Evolutionary conservation across 306 rosid genomes (phyloP), one percentile per base, ranked within the genome.

Genomic region (Delonix regia): DNA sequence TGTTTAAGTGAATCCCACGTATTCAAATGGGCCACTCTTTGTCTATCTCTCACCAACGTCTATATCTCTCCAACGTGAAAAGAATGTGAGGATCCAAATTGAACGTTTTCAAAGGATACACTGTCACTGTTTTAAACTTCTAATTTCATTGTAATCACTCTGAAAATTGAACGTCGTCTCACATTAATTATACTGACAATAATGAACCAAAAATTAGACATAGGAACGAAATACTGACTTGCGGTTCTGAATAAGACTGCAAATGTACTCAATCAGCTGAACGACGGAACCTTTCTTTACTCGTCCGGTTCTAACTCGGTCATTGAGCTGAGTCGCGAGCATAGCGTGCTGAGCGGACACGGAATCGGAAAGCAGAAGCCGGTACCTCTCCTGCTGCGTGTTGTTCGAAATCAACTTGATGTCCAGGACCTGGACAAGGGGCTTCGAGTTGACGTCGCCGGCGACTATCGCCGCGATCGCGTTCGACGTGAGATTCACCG

Each of bases 311-410:
- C 55, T 83, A 75, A 95, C 76, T 24, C 82, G 79, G 73, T 86
- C 92, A 69, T 90, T 91, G 79, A 91, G 98, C 84, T 93, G 99
- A 65, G 89, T 82, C 1, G 96, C 96, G 48, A 93, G 83, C 97
- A 93, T 88, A 34, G 97, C 98, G 25, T 88, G 87, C 80, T 88
- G 91, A 74, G 84, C 11, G 38, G 83, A 81, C 76, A 85, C 90
- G 78, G 90, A 80, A 69, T 95, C 99, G 82, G 99, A 95, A 51
- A 95, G 41, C 30, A 89, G 34, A 64, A 95, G 61, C 9, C 97
- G 91, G 86, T 89, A 93, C 74, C 97, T 79, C 84, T 93, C 94
- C 84, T 89, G 89, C 68, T 79, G 86, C 42, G 85, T 19, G 16
- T 79, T 52, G n/a, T 66, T 79, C 3, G 88, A 80, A 74, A 91